Evolutionary conservation across 768 basidiomycete species (phyloP).

Genomic region (Suillus subaureus): DNA sequence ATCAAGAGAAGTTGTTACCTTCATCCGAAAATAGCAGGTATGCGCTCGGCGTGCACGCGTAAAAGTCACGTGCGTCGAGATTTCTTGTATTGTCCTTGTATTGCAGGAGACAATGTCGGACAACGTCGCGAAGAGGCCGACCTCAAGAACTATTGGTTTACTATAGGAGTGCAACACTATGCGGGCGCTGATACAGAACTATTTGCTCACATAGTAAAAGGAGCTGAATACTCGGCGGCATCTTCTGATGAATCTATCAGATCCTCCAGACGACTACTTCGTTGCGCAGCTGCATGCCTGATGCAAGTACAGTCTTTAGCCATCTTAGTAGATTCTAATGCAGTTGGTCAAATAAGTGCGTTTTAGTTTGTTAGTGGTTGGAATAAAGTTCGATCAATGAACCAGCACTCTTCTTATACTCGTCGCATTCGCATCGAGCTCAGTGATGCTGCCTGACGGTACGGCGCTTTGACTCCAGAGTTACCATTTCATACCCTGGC

Average conservation of each 20-base stretch:
- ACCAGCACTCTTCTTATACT: neutral
- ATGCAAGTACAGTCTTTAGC: slow-evolving; percentile 31
- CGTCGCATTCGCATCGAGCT: neutral
- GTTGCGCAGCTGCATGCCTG: slow-evolving; percentile 22
- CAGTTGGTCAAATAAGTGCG: neutral
- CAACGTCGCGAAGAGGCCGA: neutral
- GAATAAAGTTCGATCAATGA: neutral
- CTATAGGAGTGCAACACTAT: neutral
- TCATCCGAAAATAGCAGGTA: slow-evolving; percentile 18
- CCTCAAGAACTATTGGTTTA: neutral
- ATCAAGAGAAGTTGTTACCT: slow-evolving; percentile 11
- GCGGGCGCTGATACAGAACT: neutral
- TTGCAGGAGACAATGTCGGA: neutral
- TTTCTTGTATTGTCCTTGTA: slow-evolving; percentile 12
- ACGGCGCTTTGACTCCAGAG: neutral
- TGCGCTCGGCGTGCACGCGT: neutral
- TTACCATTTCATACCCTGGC: neutral
- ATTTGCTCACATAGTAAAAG: neutral
- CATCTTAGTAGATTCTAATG: slow-evolving; percentile 17
- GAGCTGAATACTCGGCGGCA: neutral
- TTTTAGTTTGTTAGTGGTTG: neutral
- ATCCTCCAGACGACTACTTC: slow-evolving; percentile 13
- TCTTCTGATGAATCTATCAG: neutral
- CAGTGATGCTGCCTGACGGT: neutral
- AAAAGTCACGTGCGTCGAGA: slow-evolving; percentile 11